phyloP scores from a whole-genome alignment of 1,284 basidiomycete species.

The Cryptococcus sp. region DNA sequence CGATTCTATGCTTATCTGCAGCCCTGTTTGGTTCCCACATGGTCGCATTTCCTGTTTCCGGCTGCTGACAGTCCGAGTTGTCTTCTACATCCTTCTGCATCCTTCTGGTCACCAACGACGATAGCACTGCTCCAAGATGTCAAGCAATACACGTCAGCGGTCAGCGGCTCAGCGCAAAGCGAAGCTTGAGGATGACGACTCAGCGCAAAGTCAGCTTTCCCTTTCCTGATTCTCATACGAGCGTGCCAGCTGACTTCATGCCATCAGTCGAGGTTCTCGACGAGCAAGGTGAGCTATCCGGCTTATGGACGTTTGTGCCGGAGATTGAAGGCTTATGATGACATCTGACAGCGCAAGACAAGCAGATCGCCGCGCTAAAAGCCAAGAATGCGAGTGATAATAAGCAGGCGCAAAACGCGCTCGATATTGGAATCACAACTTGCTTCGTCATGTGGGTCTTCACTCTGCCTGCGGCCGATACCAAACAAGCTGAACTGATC shows the following conservation, averaged over 20 bases:
- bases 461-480: no score
- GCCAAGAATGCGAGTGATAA: slow-evolving; percentile 31
- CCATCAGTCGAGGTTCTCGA: slow-evolving; percentile 12
- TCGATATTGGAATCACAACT: slow-evolving; percentile 37
- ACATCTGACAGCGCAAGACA: slow-evolving; percentile 36
- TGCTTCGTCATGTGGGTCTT: slow-evolving; percentile 33
- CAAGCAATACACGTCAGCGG: slow-evolving; percentile 8
- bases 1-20: no score
- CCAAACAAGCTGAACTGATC: neutral
- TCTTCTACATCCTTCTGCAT: no score
- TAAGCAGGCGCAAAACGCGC: slow-evolving; percentile 22
- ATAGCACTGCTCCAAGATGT: neutral
- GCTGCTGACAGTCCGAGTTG: no score
- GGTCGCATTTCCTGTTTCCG: no score
- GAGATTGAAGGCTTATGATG: neutral
- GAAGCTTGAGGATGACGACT: slow-evolving; percentile 8
- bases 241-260: neutral
- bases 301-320: no score
- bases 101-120: no score
- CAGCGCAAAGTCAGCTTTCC: neutral
- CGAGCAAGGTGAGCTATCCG: slow-evolving; percentile 25
- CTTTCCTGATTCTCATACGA: neutral
- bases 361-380: slow-evolving; percentile 34
- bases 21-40: no score
- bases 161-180: slow-evolving; percentile 13